Base-by-base conservation (phyloP, 129 eudicot species). In the Escallonia herrerae region DNA sequence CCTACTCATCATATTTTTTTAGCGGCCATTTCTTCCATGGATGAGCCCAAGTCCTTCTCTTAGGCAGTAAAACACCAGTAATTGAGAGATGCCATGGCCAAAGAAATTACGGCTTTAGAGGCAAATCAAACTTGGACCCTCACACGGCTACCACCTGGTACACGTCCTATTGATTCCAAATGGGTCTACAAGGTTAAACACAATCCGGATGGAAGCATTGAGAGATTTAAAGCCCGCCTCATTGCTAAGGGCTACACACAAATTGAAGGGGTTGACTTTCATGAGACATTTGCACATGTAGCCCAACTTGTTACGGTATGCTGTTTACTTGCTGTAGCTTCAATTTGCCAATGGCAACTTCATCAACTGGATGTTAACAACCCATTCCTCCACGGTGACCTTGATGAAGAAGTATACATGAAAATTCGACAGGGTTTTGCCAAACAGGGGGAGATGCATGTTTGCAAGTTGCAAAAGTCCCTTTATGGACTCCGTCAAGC, bases 361-460 rank as follows among this genome's bases (percentile, higher is more conserved):
- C 65, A 60, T 15, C 65, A 61, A n/a, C 41, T 61, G 10, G 65
- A 61, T 61, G 65, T 43, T 12, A 61, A 61, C 46, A 63, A 22
- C 7, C 2, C 40, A 5, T 59, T 59, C 39, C 38, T 59, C 13
- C n/a, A 43, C 6, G 15, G 69, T 8, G 47, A 50, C 10, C 6
- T 65, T 3, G 42, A 45, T 5, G 67, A 63, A 8, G 56, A 47
- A 9, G 42, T 44, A 8, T 44, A 7, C 15, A 33, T 43, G 67
- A 13, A 10, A 4, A 8, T 43, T 15, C n/a, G 47, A 59, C 22
- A 10, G 47, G 15, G 40, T 59, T 38, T 15, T 7, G 46, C n/a
- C 46, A 59, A 43, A 62, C 15, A 2, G 3, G 55, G 67, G 54
- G 45, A 39, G 47, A 5, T 39, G 13, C 15, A 10, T 22, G 33